A percentile compares a stretch with the other conserved stretches of the same genome.
Evolutionary conservation across 179 eudicot species (phyloP).

Genomic region (Corrigiola litoralis): DNA sequence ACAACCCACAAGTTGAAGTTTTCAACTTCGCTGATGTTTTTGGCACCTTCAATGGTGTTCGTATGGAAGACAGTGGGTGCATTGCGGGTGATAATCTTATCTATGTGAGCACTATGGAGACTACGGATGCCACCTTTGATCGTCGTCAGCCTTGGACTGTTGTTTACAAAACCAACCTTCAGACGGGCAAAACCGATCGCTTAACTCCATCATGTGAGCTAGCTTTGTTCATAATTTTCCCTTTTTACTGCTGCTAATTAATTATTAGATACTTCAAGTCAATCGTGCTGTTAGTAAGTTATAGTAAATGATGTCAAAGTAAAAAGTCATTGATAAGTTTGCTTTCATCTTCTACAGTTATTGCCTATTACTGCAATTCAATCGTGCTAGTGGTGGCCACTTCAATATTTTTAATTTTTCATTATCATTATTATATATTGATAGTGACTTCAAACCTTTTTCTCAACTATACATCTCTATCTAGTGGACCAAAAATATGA

Average conservation of each 20-base stretch:
- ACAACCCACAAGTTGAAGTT: neutral
- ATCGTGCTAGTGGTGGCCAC: too few species aligned
- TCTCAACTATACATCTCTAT: too few species aligned
- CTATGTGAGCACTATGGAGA: constrained; percentile 23
- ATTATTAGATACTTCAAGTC: too few species aligned
- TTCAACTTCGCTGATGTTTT: constrained; percentile 17
- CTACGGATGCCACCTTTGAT: neutral
- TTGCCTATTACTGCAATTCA: too few species aligned
- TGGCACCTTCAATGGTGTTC: constrained; percentile 7
- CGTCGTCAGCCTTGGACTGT: constrained; percentile 33
- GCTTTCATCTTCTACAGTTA: too few species aligned
- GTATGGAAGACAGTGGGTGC: constrained; percentile 28
- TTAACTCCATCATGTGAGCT: constrained; percentile 11
- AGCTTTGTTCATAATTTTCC: neutral
- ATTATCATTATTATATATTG: too few species aligned
- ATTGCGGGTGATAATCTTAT: constrained; percentile 19
- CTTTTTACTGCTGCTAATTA: neutral
- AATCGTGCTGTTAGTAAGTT: too few species aligned
- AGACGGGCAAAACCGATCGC: constrained; percentile 10
- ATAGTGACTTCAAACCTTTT: too few species aligned
- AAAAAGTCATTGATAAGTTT: too few species aligned
- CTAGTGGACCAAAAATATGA: too few species aligned
- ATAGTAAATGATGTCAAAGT: too few species aligned
- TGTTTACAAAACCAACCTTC: constrained; percentile 22
- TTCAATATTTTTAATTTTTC: too few species aligned